Percentiles rank a stretch among this genome's conserved stretches.
These are phyloP conservation scores for Melaleuca alternifolia DNA, from an alignment of 345 rosid species.

Conservation along the genomic window DNA sequence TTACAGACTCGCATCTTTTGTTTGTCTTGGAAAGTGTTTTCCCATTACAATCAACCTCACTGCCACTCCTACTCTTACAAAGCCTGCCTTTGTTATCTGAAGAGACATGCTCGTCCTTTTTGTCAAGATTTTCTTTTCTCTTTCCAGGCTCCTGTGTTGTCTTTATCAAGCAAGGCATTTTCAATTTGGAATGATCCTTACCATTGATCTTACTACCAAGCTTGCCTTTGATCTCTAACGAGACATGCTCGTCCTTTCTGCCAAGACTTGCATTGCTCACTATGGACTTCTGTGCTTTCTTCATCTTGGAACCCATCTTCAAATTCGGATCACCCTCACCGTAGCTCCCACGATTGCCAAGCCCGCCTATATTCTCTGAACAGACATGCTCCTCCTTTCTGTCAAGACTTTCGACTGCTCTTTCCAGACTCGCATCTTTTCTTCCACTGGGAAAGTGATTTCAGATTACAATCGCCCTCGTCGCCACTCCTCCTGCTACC, in stretches of 20 bases:
- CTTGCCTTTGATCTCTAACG: conserved; percentile 19
- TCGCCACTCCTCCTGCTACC: conserved; percentile 1
- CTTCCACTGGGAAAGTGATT: background rate
- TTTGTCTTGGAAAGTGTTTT: background rate
- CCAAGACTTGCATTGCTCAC: conserved; percentile 13
- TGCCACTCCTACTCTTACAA: conserved; percentile 5
- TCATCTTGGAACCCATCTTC: background rate
- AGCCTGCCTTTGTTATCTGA: conserved; percentile 19
- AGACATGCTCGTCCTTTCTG: conserved; percentile 17
- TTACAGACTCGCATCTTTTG: background rate
- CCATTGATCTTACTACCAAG: conserved; percentile 5
- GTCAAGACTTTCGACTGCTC: conserved; percentile 7
- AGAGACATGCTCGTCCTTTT: conserved; percentile 17
- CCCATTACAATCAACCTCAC: background rate
- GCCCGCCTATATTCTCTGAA: conserved; percentile 17
- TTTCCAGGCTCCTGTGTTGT: background rate
- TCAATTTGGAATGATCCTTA: background rate
- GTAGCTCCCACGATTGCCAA: conserved; percentile 14
- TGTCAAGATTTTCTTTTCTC: conserved; percentile 11
- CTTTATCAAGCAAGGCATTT: background rate
- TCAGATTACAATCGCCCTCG: background rate
- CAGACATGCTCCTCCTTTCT: conserved; percentile 18
- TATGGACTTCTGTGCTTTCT: background rate
- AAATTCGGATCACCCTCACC: conserved; percentile 14
- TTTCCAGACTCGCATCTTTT: background rate